These are phyloP conservation scores for Plantago coronopus DNA, from an alignment of 305 asterid species.

Conservation along the genomic window DNA sequence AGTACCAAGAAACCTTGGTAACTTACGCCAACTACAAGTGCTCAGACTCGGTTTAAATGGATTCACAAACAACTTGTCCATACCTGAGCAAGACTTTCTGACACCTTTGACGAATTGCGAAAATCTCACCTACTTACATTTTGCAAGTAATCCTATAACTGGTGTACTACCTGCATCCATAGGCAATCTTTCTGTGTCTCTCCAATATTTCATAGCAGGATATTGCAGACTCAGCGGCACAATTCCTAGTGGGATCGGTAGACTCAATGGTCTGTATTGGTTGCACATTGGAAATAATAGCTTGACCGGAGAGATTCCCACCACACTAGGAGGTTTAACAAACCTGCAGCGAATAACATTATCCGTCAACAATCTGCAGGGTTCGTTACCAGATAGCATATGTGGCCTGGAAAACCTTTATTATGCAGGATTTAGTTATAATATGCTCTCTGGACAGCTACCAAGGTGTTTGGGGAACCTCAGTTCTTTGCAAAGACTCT, in stretches of 20 bases:
- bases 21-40: background rate
- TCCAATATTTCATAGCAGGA: background rate
- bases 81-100: slow-evolving; percentile 17
- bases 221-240: slow-evolving; percentile 14
- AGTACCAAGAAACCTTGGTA: slow-evolving; percentile 19
- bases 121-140: background rate
- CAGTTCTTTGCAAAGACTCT: slow-evolving; percentile 5
- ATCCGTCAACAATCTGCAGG: slow-evolving; percentile 9
- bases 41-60: background rate
- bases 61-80: slow-evolving; percentile 18
- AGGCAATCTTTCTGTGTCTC: slow-evolving; percentile 22
- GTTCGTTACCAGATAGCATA: background rate
- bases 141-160: background rate
- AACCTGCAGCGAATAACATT: slow-evolving; percentile 17
- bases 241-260: slow-evolving; percentile 26
- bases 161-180: slow-evolving; percentile 26
- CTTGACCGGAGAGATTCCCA: slow-evolving; percentile 19
- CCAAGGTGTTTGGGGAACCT: slow-evolving; percentile 24
- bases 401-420: slow-evolving; percentile 16
- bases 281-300: slow-evolving; percentile 9
- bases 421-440: background rate
- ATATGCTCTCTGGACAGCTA: slow-evolving; percentile 9
- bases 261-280: slow-evolving; percentile 1
- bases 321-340: slow-evolving; percentile 8
- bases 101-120: slow-evolving; percentile 12